Base-by-base conservation (phyloP, 768 basidiomycete species). In the Leccinum imitatum region DNA sequence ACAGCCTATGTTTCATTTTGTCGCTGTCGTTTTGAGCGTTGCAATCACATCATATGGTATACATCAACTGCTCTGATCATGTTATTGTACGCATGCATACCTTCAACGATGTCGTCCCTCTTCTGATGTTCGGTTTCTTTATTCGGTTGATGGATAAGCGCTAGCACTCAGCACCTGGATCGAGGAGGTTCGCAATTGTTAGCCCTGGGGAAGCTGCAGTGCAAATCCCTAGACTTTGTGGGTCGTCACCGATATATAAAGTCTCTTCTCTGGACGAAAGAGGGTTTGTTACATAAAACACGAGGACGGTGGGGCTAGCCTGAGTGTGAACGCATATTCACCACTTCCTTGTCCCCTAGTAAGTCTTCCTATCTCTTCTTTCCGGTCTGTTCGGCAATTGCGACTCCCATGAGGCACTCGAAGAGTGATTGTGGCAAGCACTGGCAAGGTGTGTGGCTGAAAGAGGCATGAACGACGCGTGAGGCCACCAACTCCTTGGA, bases 1-100 rank as follows among this genome's bases (percentile, higher is more conserved):
- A 41, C 17, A 19, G 21, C 21, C 46, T 4, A 4, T 4, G 11
- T 25, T 7, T 6, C 31, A 6, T 44, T 60, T 11, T n/a, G 9
- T 11, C n/a, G 10, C 41, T n/a, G 5, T 25, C 10, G 1, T 46
- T 47, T 51, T n/a, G 4, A 37, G 52, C 27, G 27, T 37, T 23
- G 37, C 41, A 21, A 19, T 47, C 27, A 0, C 50, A 35, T 33
- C 19, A 9, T 30, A 37, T 23, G 15, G 23, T 50, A 6, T 47
- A 19, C 50, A 31, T n/a, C 10, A 19, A 23, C 35, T 60, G 44
- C 51, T 61, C 50, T 47, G 59, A 61, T 48, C 60, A 11, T 60
- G n/a, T 35, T 60, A 21, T n/a, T 60, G 50, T 46, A 47, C 41
- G 0, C 50, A 21, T 35, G 41, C 41, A 5, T 19, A 30, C 25